Conservation (phyloP, 225 moss, liverwort and hornwort genomes). For the Antitrichia curtipendula region DNA sequence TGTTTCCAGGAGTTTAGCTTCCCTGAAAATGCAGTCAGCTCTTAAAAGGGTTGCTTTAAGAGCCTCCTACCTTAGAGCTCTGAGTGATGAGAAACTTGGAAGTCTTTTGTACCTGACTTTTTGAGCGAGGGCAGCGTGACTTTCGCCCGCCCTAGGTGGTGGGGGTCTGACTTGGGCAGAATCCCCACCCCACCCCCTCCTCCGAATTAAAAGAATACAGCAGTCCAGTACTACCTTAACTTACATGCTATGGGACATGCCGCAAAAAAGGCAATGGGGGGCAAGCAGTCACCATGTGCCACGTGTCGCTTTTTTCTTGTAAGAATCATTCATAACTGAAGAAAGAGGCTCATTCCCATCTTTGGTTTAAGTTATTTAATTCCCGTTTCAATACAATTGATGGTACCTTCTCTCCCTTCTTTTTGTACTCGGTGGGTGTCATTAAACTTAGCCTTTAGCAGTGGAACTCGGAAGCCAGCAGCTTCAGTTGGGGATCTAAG, state of each 20-base stretch:
- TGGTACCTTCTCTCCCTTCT: rapidly evolving
- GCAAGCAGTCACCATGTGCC: not conserved
- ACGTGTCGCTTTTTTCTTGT: not conserved
- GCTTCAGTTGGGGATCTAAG: not conserved
- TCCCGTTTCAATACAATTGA: too few relatives aligned
- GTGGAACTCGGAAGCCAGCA: not conserved
- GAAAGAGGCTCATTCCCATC: not conserved
- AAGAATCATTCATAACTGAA: not conserved
- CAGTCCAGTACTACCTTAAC: too few relatives aligned
- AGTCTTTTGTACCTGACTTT: not conserved
- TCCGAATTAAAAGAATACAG: not conserved
- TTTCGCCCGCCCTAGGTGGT: not conserved
- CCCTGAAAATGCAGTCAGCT: too few relatives aligned
- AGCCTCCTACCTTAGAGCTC: too few relatives aligned
- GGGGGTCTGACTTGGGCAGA: not conserved
- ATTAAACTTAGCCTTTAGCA: not conserved
- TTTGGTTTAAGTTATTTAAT: not conserved
- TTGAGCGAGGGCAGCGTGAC: not conserved
- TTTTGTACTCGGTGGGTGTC: not conserved
- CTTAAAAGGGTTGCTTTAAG: too few relatives aligned
- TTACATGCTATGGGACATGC: not conserved
- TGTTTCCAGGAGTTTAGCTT: too few relatives aligned
- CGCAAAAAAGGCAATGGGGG: not conserved
- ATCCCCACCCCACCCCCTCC: too few relatives aligned
- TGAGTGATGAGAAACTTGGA: not conserved